Percentiles rank a stretch among this genome's conserved stretches.
These are phyloP conservation scores for Ambrosia hybrid DNA, from an alignment of 140 eudicot species.

Conservation along the genomic window DNA sequence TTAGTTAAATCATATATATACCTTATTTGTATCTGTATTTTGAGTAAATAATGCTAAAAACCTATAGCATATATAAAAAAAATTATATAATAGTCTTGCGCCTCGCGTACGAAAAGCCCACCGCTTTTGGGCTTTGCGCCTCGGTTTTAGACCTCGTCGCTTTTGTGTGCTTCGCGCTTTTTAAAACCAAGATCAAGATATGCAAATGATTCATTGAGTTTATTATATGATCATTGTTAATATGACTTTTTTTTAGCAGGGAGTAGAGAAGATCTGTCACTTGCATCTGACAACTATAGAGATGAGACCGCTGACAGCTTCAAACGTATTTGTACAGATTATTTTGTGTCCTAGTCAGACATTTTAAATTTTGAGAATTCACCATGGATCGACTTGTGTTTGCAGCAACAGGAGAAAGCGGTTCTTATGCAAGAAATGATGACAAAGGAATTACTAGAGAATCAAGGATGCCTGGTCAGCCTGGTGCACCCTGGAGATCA, in stretches of 20 bases:
- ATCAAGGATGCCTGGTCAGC: constrained; percentile 52
- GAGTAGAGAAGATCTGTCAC: constrained; percentile 70
- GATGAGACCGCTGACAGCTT: constrained; percentile 44
- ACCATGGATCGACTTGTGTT: neutral
- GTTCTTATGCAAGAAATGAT: constrained; percentile 23
- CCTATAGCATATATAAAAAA: no score
- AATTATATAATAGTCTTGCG: no score
- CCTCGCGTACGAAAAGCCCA: no score
- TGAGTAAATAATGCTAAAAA: no score
- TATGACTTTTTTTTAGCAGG: constrained; percentile 44
- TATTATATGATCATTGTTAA: neutral
- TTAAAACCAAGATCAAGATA: neutral
- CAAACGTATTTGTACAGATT: constrained; percentile 38
- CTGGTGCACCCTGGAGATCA: constrained; percentile 60
- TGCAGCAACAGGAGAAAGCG: constrained; percentile 21
- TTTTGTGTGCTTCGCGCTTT: no score
- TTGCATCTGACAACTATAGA: constrained; percentile 41
- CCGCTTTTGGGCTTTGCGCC: no score
- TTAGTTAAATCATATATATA: no score
- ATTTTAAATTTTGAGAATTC: neutral
- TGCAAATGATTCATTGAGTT: neutral
- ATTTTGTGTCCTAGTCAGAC: constrained; percentile 23
- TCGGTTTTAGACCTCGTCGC: no score
- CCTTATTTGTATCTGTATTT: no score
- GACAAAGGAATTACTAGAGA: constrained; percentile 36